phyloP scores from a whole-genome alignment of 23 red algal genomes.

The Gracilaria gracilis region DNA sequence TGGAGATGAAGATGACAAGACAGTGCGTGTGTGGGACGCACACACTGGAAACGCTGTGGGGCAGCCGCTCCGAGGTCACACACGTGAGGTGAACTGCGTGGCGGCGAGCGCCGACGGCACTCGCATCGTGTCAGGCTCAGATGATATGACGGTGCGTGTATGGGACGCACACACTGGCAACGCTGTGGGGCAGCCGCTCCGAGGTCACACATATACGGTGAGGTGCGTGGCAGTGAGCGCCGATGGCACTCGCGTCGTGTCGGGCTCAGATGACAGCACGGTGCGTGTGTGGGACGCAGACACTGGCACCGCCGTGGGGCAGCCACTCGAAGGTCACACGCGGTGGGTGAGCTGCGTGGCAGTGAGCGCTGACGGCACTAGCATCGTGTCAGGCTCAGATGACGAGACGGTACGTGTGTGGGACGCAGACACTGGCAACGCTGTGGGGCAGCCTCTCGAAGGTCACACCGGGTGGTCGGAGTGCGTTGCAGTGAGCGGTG shows the following conservation, averaged over 20 bases:
- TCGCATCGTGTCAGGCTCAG: neutral
- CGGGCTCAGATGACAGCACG: constrained; percentile 1
- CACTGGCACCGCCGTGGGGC: neutral
- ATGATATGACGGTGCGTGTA: constrained; percentile 5
- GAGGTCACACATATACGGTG: neutral
- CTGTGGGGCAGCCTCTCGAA: neutral
- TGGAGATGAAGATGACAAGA: neutral
- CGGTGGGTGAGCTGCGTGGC: neutral
- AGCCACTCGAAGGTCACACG: neutral
- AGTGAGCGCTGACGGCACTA: neutral
- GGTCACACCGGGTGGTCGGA: neutral
- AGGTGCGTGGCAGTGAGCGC: neutral
- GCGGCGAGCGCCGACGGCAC: neutral
- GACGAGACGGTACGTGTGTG: constrained; percentile 10
- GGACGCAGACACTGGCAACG: neutral
- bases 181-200: neutral
- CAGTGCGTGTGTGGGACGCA: constrained; percentile 3
- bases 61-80: neutral
- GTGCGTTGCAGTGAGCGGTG: neutral
- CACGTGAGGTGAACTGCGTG: neutral
- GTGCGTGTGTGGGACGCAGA: neutral
- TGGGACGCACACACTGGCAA: neutral
- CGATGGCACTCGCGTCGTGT: neutral
- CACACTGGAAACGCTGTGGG: too few species aligned
- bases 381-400: neutral